A percentile compares a stretch with the other conserved stretches of the same genome.
These are phyloP conservation scores for Trametes punicea DNA, from an alignment of 768 basidiomycete species.

Conservation along the genomic window DNA sequence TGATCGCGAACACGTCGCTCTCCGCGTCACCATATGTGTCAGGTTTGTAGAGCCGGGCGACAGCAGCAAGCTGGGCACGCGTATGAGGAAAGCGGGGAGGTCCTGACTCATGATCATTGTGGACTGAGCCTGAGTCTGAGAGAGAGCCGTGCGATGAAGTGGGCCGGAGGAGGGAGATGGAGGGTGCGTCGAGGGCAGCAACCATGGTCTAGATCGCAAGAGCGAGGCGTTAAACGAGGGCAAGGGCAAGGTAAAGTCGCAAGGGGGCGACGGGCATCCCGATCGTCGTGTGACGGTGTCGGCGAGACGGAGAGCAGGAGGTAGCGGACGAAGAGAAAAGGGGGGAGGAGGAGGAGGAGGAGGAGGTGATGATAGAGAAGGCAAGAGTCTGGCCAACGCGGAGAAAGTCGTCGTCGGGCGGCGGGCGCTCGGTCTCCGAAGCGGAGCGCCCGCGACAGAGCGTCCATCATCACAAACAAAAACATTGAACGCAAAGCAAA, in stretches of 20 bases:
- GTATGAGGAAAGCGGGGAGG: conserved; percentile 71
- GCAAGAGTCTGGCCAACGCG: no score
- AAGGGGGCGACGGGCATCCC: conserved; percentile 3
- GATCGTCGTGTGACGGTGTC: neutral
- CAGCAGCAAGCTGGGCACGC: conserved; percentile 71
- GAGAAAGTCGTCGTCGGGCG: no score
- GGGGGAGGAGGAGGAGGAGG: neutral
- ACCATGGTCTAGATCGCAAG: conserved; percentile 12
- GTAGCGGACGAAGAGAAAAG: neutral
- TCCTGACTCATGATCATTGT: conserved; percentile 16
- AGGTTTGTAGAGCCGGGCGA: conserved; percentile 70
- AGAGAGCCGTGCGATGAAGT: conserved; percentile 19
- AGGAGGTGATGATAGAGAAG: neutral
- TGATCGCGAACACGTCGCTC: conserved; percentile 54
- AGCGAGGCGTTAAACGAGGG: neutral
- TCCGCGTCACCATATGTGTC: conserved; percentile 46
- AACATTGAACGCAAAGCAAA: no score
- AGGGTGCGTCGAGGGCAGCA: conserved; percentile 24
- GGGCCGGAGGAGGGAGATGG: conserved; percentile 26
- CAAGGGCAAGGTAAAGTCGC: neutral
- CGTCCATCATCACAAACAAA: neutral
- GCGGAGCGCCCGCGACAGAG: neutral
- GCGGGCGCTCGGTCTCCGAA: no score
- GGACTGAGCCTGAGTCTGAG: conserved; percentile 16
- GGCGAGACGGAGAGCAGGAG: neutral